Evolutionary conservation across 768 basidiomycete genomes (phyloP).

Genomic region (Trametes sanguinea): DNA sequence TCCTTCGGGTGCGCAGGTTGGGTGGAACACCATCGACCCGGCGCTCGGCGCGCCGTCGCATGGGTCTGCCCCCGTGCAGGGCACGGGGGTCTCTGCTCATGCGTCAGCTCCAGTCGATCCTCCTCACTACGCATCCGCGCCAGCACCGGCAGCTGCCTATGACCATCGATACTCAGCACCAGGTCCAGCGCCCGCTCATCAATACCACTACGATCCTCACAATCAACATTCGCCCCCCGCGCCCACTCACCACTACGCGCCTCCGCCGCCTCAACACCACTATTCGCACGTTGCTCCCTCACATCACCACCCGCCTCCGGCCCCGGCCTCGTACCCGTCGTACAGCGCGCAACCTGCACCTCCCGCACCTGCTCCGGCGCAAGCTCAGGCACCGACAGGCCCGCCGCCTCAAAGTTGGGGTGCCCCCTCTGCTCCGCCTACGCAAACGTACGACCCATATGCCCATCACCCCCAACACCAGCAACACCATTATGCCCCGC

Average conservation of each 20-base stretch:
- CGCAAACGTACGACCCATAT: conserved; percentile 30
- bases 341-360: conserved; percentile 18
- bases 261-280: conserved; percentile 32
- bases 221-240: conserved; percentile 21
- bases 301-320: conserved; percentile 19
- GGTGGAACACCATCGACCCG: conserved; percentile 34
- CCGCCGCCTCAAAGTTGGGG: conserved; percentile 20
- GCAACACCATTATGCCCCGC: conserved; percentile 23
- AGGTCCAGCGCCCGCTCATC: conserved; percentile 19
- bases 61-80: conserved; percentile 11
- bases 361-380: conserved; percentile 13
- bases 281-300: conserved; percentile 26
- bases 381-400: conserved; percentile 24
- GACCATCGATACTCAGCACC: conserved; percentile 27
- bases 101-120: conserved; percentile 15
- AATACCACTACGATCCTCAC: conserved; percentile 30
- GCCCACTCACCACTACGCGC: conserved; percentile 29
- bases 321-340: conserved; percentile 21
- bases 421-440: conserved; percentile 11
- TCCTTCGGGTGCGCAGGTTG: conserved; percentile 15
- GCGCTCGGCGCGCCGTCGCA: conserved; percentile 29
- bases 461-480: conserved; percentile 33
- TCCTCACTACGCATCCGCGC: conserved; percentile 21
- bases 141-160: conserved; percentile 20
- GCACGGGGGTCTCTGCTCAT: conserved; percentile 9